Percentiles rank a stretch among this genome's conserved stretches.
These are phyloP conservation scores for Pichiaceae sp. DNA, from an alignment of 1,139 yeast genomes.

Conservation along the genomic window DNA sequence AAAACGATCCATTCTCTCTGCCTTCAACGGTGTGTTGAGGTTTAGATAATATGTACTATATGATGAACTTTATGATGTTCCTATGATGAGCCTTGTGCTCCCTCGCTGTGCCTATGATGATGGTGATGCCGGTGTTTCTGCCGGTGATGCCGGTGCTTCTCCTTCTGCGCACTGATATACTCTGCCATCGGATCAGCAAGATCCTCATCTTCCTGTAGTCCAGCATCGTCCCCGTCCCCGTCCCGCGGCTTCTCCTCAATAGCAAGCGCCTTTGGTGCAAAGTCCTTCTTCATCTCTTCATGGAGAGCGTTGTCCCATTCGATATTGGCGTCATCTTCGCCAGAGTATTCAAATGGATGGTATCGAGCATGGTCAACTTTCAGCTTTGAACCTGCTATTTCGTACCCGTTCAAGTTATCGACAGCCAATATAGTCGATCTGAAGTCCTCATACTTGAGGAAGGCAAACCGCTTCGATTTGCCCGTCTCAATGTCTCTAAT, in stretches of 20 bases:
- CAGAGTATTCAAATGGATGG: constrained; percentile 36
- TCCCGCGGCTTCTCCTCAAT: constrained; percentile 1
- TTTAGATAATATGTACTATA: neutral
- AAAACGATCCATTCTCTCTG: neutral
- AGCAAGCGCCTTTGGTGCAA: constrained; percentile 8
- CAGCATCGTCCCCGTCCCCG: constrained; percentile 1
- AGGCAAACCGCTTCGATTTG: constrained; percentile 69
- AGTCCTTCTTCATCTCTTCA: constrained; percentile 16
- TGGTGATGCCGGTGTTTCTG: constrained; percentile 6
- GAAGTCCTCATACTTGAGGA: constrained; percentile 75
- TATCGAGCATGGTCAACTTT: constrained; percentile 75
- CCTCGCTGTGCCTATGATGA: constrained; percentile 2
- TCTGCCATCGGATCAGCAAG: constrained; percentile 23
- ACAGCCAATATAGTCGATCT: constrained; percentile 78
- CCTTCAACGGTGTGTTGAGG: neutral
- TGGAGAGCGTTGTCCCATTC: constrained; percentile 19
- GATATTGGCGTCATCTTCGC: constrained; percentile 34
- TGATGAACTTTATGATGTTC: too few relatives aligned
- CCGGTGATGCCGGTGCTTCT: constrained; percentile 4
- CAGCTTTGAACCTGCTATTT: constrained; percentile 29
- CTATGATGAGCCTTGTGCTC: too few relatives aligned
- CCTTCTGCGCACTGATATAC: constrained; percentile 11
- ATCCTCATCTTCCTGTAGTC: constrained; percentile 10
- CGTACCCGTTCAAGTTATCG: constrained; percentile 77
- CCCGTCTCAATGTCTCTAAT: constrained; percentile 65